Evolutionary conservation across 2,329 filamentous ascomycete genomes (phyloP).

Genomic region (Colletotrichum nymphaeae): DNA sequence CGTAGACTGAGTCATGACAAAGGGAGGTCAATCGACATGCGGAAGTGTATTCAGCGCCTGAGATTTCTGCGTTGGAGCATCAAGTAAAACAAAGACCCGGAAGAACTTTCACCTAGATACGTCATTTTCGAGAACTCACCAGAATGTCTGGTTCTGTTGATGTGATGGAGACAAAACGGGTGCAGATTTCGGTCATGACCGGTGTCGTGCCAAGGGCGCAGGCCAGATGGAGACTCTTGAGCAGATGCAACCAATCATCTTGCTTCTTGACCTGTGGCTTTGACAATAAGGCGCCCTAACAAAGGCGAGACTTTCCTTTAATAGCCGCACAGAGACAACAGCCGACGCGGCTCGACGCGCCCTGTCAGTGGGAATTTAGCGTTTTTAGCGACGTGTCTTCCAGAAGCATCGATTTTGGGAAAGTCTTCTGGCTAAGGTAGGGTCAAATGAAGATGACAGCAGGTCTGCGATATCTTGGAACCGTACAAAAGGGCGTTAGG

Average conservation of each 20-base stretch:
- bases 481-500: not conserved
- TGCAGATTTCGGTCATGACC: not conserved
- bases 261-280: conserved; percentile 19
- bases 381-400: conserved; percentile 19
- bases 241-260: not conserved
- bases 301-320: conserved; percentile 4
- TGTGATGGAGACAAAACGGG: not conserved
- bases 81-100: not conserved
- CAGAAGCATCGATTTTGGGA: not conserved
- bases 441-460: not conserved
- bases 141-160: not conserved
- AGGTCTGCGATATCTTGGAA: not conserved
- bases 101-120: not conserved
- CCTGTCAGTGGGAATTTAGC: not conserved
- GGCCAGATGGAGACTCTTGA: not conserved
- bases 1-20: too few species aligned
- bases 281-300: conserved; percentile 20
- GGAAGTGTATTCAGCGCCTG: too few species aligned
- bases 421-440: not conserved
- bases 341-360: not conserved
- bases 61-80: not conserved
- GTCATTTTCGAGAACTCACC: not conserved
- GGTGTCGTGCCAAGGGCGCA: conserved; percentile 29
- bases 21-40: too few species aligned
- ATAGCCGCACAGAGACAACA: not conserved